Base-by-base conservation (phyloP, 2,329 filamentous ascomycete species). In the Penicillium thymicola region DNA sequence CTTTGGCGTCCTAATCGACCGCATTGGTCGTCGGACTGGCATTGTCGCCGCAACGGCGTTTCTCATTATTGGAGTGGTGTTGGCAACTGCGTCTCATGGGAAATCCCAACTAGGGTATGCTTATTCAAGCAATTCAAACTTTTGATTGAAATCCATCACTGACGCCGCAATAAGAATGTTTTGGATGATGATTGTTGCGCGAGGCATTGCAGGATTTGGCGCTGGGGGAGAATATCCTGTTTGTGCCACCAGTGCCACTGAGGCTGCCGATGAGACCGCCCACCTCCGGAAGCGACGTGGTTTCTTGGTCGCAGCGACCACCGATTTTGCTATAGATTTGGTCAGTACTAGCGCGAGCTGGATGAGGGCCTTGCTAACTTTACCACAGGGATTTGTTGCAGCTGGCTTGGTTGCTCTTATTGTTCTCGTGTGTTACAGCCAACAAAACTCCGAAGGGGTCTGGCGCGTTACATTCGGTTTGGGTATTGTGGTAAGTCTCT, bases 391-490 rank as follows among this genome's bases (percentile, higher is more conserved):
- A 13, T 67, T 68, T 14, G 61, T 67, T 23, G 57, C 48, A 28
- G 28, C 28, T 28, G 28, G 28, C 28, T 28, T 28, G 28, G 10
- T 28, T 28, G 28, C 28, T 28, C 28, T 28, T 2, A 67, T 69
- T 47, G 61, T 68, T 13, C 49, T 70, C 2, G 65, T 62, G 7
- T 65, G 59, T 51, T 70, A 63, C 40, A 23, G 61, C 4, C 55
- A 69, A 27, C 47, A n/a, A n/a, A n/a, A n/a, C n/a, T n/a, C n/a
- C 9, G 55, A 63, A 21, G 65, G 65, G 11, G 78, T 83, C 4
- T 83, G 81, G 81, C 71, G 81, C 36, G 72, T 77, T 0, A 73
- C 74, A 0, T 81, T 84, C 57, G 80, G 76, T 0, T 69, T 83
- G 4, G 81, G 81, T 18, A 70, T 79, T 11, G 66, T 81, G 25